phyloP scores from a whole-genome alignment of 148 eudicot species.

The Agrostemma githago region DNA sequence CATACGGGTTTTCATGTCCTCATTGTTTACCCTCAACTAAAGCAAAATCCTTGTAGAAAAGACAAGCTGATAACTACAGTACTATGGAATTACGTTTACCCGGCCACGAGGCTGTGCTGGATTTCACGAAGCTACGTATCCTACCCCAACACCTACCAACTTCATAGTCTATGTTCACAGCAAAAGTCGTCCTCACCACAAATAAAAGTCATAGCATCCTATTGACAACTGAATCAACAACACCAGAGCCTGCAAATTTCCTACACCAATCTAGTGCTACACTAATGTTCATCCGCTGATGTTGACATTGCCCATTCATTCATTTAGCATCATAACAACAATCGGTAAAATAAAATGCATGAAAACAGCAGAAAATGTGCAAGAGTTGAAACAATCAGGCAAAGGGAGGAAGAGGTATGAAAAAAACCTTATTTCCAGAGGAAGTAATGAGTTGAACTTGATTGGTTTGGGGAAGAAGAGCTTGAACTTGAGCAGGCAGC shows the following conservation, averaged over 20 bases:
- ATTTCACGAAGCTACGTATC: neutral
- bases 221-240: neutral
- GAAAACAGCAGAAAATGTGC: neutral
- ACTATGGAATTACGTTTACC: too few species aligned
- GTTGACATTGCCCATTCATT: neutral
- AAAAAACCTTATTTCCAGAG: constrained; percentile 50
- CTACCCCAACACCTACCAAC: neutral
- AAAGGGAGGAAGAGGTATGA: too few species aligned
- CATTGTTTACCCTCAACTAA: neutral
- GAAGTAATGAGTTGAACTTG: constrained; percentile 61
- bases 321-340: too few species aligned
- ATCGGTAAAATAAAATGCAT: too few species aligned
- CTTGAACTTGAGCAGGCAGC: constrained; percentile 70
- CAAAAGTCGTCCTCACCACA: neutral
- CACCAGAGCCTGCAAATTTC: too few species aligned
- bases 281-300: too few species aligned
- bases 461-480: constrained; percentile 34
- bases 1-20: neutral
- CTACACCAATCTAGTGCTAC: too few species aligned
- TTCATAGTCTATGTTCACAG: neutral
- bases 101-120: neutral
- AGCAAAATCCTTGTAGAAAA: neutral
- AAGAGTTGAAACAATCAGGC: neutral
- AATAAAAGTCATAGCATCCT: neutral
- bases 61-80: too few species aligned